Evolutionary conservation across 1,284 basidiomycete species (phyloP).

Genomic region (Cutaneotrichosporon cavernicola): DNA sequence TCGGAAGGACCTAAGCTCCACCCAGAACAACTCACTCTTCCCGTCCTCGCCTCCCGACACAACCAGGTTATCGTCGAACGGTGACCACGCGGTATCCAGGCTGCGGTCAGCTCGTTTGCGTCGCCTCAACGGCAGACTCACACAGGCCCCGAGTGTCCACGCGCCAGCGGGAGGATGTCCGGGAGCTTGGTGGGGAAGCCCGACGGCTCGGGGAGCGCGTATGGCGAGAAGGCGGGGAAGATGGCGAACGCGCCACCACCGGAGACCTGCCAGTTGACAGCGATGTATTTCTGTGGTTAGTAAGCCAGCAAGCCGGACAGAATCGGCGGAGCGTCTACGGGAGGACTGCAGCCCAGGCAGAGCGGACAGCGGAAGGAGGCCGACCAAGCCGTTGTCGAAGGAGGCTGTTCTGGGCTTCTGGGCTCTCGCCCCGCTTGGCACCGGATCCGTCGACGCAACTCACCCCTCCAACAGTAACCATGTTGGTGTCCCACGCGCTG

Average conservation of each 20-base stretch:
- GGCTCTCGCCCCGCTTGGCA: neutral
- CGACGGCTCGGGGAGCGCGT: constrained; percentile 57
- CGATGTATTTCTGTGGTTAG: constrained; percentile 40
- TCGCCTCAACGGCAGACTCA: constrained; percentile 6
- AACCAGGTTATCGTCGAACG: constrained; percentile 86
- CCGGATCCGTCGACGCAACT: constrained; percentile 35
- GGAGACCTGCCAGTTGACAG: constrained; percentile 89
- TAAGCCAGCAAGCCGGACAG: no score
- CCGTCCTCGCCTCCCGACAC: constrained; percentile 92
- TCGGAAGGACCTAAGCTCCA: neutral
- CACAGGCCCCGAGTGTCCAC: constrained; percentile 62
- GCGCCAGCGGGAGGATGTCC: constrained; percentile 86
- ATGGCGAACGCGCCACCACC: constrained; percentile 93
- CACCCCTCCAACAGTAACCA: constrained; percentile 81
- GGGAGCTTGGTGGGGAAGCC: constrained; percentile 76
- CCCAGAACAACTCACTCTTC: constrained; percentile 56
- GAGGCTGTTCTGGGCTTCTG: neutral
- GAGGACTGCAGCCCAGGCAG: neutral
- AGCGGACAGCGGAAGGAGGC: neutral
- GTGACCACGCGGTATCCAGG: constrained; percentile 97
- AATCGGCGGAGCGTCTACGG: neutral
- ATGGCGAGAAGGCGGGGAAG: constrained; percentile 77
- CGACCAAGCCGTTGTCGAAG: neutral
- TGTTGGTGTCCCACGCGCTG: constrained; percentile 95
- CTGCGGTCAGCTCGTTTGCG: constrained; percentile 52